These are phyloP conservation scores for Lasiodiplodia hormozganensis DNA, from an alignment of 2,329 filamentous ascomycete genomes.

Conservation along the genomic window DNA sequence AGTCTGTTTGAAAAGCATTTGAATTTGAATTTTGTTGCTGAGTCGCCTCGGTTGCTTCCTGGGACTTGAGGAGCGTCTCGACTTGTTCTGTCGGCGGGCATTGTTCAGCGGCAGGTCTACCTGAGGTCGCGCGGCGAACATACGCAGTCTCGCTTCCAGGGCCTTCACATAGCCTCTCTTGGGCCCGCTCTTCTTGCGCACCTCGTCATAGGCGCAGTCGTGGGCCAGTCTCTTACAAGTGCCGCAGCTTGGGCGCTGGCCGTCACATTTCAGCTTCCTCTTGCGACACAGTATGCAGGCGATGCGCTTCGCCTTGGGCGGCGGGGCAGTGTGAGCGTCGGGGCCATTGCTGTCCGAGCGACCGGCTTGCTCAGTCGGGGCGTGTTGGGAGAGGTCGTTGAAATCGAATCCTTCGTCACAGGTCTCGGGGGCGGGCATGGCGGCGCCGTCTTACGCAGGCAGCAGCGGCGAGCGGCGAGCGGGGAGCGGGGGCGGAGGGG, in stretches of 20 bases:
- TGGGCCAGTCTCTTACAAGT: slow-evolving; percentile 89
- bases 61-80: slow-evolving; percentile 85
- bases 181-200: slow-evolving; percentile 90
- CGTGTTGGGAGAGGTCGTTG: slow-evolving; percentile 62
- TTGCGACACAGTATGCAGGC: slow-evolving; percentile 94
- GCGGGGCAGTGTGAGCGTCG: slow-evolving; percentile 65
- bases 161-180: slow-evolving; percentile 96
- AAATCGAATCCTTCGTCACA: slow-evolving; percentile 43
- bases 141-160: slow-evolving; percentile 89
- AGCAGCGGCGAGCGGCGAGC: not conserved
- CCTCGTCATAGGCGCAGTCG: slow-evolving; percentile 88
- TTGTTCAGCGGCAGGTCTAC: slow-evolving; percentile 27
- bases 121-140: slow-evolving; percentile 44
- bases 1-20: not conserved
- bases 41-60: slow-evolving; percentile 60
- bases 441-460: slow-evolving; percentile 9
- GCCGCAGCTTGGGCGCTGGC: slow-evolving; percentile 81
- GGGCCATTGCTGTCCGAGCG: slow-evolving; percentile 50
- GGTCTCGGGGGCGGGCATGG: slow-evolving; percentile 17
- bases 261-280: slow-evolving; percentile 90
- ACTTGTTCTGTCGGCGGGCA: slow-evolving; percentile 74
- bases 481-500: too few species aligned
- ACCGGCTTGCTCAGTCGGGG: slow-evolving; percentile 44
- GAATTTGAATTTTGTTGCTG: slow-evolving; percentile 32
- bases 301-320: slow-evolving; percentile 73